Evolutionary conservation across 176 grass and related monocot genomes (phyloP).

Genomic region (Guadua angustifolia): DNA sequence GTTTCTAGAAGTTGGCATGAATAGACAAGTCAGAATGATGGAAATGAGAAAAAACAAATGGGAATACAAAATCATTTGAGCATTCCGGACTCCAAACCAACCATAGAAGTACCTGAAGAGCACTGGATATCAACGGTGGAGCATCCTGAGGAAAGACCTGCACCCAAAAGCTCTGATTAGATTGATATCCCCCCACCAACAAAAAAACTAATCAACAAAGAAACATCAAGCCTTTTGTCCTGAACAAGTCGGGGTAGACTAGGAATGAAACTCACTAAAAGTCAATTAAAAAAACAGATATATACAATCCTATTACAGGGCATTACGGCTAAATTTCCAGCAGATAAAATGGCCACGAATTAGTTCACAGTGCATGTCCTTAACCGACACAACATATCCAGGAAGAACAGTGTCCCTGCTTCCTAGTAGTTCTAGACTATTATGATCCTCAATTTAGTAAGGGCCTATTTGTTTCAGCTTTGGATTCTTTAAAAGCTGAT

Average conservation of each 20-base stretch:
- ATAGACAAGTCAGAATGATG: slow-evolving; percentile 36
- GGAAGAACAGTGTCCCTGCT: slow-evolving; percentile 9
- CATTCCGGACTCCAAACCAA: slow-evolving; percentile 13
- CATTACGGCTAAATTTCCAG: slow-evolving; percentile 16
- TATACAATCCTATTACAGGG: slow-evolving; percentile 1
- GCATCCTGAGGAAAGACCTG: slow-evolving; percentile 87
- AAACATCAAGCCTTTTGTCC: neutral
- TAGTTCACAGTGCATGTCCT: slow-evolving; percentile 22
- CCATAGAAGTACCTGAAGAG: slow-evolving; percentile 80
- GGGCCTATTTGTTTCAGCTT: too few species aligned
- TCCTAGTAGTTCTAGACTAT: neutral
- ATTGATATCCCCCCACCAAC: too few species aligned
- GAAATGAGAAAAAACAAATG: slow-evolving; percentile 36
- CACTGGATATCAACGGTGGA: slow-evolving; percentile 71
- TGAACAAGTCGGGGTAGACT: too few species aligned
- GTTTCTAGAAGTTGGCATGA: slow-evolving; percentile 66
- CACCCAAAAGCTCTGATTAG: slow-evolving; percentile 60
- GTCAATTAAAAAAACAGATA: neutral
- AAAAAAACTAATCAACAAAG: neutral
- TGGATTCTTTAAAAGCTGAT: too few species aligned
- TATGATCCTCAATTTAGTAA: neutral
- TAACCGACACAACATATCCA: slow-evolving; percentile 19
- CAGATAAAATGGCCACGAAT: slow-evolving; percentile 27
- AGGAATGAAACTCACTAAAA: too few species aligned
- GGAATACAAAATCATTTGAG: slow-evolving; percentile 24